phyloP scores from a whole-genome alignment of 1,284 basidiomycete genomes.

The Leccinum fuscescens region DNA sequence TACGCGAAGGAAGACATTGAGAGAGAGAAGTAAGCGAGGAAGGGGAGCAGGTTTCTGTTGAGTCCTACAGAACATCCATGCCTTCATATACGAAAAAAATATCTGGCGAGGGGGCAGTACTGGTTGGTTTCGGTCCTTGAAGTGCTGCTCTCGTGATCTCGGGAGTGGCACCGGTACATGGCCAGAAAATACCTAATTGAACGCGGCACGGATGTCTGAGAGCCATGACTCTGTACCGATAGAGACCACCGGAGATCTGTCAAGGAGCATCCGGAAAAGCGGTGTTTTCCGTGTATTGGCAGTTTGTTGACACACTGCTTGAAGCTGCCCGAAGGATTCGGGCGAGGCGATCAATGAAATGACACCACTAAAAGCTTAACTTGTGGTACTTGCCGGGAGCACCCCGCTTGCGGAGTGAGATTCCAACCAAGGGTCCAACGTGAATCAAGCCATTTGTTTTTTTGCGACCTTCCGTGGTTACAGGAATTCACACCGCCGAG shows the following conservation, averaged over 20 bases:
- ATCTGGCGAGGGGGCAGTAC: background rate
- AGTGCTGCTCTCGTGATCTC: conserved; percentile 46
- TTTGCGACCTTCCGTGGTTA: conserved; percentile 8
- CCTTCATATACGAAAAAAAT: conserved; percentile 32
- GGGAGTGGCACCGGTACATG: conserved; percentile 39
- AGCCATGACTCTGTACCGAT: conserved; percentile 11
- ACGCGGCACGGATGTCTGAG: conserved; percentile 36
- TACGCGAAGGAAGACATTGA: conserved; percentile 39
- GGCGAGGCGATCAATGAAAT: conserved; percentile 23
- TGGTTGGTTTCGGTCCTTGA: conserved; percentile 9
- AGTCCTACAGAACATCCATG: conserved; percentile 9
- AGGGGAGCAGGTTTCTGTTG: conserved; percentile 6
- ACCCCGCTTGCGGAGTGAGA: conserved; percentile 11
- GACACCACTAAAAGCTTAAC: conserved; percentile 30
- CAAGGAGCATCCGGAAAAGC: conserved; percentile 20
- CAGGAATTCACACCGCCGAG: conserved; percentile 1
- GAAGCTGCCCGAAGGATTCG: conserved; percentile 8
- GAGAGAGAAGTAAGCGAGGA: background rate
- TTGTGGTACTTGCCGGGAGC: conserved; percentile 23
- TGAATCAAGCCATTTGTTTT: conserved; percentile 1
- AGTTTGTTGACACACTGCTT: conserved; percentile 10
- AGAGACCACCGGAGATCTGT: conserved; percentile 17
- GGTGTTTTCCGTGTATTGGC: conserved; percentile 3
- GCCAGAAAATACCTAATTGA: conserved; percentile 41
- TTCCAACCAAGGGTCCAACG: background rate